phyloP scores from a whole-genome alignment of 345 rosid species.

The Camelina neglecta region DNA sequence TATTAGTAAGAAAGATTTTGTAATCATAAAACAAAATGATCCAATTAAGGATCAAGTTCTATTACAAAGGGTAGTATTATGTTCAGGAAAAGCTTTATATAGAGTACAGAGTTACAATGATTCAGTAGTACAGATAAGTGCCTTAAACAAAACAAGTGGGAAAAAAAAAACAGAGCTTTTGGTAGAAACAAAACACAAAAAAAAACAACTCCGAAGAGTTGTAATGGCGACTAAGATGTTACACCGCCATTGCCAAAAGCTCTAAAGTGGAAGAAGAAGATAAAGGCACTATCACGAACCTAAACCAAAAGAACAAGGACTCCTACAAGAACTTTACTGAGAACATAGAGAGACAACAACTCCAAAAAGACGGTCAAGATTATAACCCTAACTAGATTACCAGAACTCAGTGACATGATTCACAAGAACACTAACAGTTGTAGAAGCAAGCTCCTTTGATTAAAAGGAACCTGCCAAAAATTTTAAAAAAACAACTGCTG shows the following conservation, averaged over 20 bases:
- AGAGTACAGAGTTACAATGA: constrained; percentile 37
- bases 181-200: constrained; percentile 22
- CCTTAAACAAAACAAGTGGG: constrained; percentile 30
- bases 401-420: constrained; percentile 49
- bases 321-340: constrained; percentile 39
- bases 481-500: constrained; percentile 48
- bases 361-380: constrained; percentile 44
- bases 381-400: constrained; percentile 42
- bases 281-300: constrained; percentile 35
- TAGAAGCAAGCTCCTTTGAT: constrained; percentile 54
- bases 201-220: constrained; percentile 43
- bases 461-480: constrained; percentile 62
- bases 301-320: constrained; percentile 39
- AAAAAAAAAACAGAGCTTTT: constrained; percentile 42
- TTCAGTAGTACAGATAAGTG: constrained; percentile 29
- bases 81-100: constrained; percentile 26
- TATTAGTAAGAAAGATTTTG: constrained; percentile 20
- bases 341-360: constrained; percentile 42
- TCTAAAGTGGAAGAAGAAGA: constrained; percentile 30
- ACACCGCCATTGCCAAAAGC: constrained; percentile 49
- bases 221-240: constrained; percentile 45
- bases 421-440: constrained; percentile 49
- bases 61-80: constrained; percentile 35
- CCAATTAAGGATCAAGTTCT: constrained; percentile 24
- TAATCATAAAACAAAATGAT: constrained; percentile 38